phyloP scores from a whole-genome alignment of 1,139 yeast genomes.

The Candida sojae region DNA sequence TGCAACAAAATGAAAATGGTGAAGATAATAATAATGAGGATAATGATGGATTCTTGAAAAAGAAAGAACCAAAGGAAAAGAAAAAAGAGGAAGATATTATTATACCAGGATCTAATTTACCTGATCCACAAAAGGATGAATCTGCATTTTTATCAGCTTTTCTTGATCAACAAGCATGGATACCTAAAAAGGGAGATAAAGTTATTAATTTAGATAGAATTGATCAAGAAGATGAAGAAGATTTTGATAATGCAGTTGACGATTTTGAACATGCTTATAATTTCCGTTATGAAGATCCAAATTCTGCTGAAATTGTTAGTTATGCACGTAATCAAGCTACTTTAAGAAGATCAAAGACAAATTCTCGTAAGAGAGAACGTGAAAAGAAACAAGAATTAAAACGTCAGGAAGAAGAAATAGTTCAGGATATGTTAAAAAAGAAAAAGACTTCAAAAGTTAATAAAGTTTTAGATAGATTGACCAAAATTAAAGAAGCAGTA shows the following conservation, averaged over 20 bases:
- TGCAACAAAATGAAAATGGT: conserved; percentile 42
- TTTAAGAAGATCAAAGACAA: conserved; percentile 75
- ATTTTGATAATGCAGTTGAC: conserved; percentile 91
- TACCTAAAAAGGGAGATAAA: conserved; percentile 63
- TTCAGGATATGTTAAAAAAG: conserved; percentile 65
- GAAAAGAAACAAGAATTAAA: conserved; percentile 64
- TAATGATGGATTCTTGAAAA: conserved; percentile 47
- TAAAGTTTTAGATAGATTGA: conserved; percentile 74
- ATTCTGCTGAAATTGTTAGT: conserved; percentile 88
- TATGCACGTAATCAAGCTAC: conserved; percentile 97
- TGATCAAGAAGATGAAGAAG: conserved; percentile 74
- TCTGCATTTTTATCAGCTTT: conserved; percentile 73
- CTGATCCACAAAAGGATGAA: conserved; percentile 68
- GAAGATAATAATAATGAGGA: conserved; percentile 51
- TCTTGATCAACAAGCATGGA: conserved; percentile 83
- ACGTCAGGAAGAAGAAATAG: conserved; percentile 52
- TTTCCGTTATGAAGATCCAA: conserved; percentile 91
- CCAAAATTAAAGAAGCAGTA: conserved; percentile 76
- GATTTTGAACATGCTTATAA: conserved; percentile 90
- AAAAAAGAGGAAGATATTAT: conserved; percentile 11
- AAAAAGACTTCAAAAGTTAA: conserved; percentile 76
- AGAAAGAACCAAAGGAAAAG: conserved; percentile 42
- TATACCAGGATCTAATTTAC: conserved; percentile 37
- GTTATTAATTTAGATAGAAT: conserved; percentile 55
- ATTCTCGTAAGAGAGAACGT: conserved; percentile 79